Evolutionary conservation across 352 stramenopile genomes (phyloP), one percentile per base, ranked within the genome.

Genomic region (Plasmopara viticola): DNA sequence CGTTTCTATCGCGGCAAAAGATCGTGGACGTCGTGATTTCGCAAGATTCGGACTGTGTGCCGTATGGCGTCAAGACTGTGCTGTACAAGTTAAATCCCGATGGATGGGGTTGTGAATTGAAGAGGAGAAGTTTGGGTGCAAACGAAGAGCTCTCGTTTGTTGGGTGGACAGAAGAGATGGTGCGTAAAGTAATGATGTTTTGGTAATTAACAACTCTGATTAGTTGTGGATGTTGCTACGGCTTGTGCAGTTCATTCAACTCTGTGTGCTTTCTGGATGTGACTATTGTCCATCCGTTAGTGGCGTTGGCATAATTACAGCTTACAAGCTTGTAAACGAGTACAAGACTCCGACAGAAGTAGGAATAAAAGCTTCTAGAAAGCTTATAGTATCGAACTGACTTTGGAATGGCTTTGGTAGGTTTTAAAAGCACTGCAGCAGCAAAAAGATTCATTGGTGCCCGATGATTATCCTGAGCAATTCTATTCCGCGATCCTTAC

Each of bases 31-130:
- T 87, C 0, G 94, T 98, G 25, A 94, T 99, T 29, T 97, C 94
- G 10, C 95, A 99, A 66, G 96, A 99, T 66, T 96, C 86, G 42
- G 96, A 99, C 62, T 93, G 74, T 48, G 76, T 99, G 17, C 83
- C 92, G 4, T 99, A 98, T 62, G 90, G 94, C 7, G 97, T 92
- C 72, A 74, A 72, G 29, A 85, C 73, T 40, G 66, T 85, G 48
- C 67, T 99, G 2, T 98, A 98, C 66, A 99, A 99, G 66, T 74
- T 98, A 48, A 87, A 89, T 45, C 74, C 72, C 2, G 72, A 94
- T 39, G 91, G 86, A 18, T 86, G 78, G 70, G 92, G 83, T 1
- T 78, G 86, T 31, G 87, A 97, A 54, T 75, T 98, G 18, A 88
- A 90, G 47, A 56, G 84, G 43, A 64, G 77, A 30, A 90, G 72